Conservation (phyloP, 768 basidiomycete genomes). For the Russula ochroleuca region DNA sequence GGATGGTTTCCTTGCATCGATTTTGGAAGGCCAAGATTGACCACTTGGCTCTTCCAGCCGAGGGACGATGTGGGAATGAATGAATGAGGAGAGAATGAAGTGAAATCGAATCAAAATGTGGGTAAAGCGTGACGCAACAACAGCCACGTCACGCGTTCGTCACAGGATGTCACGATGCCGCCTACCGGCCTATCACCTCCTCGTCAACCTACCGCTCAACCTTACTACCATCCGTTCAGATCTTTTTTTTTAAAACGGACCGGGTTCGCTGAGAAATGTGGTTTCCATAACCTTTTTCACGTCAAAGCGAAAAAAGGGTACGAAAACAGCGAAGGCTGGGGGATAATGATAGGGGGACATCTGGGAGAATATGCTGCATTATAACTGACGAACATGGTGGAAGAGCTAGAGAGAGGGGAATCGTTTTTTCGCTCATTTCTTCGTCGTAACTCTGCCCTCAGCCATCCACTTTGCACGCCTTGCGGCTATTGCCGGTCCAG, state of each 20-base stretch:
- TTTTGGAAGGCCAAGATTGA: conserved; percentile 11
- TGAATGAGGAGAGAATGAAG: conserved; percentile 2
- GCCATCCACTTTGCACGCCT: conserved; percentile 25
- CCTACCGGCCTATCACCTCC: conserved; percentile 13
- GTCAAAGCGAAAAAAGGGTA: conserved; percentile 11
- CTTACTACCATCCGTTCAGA: conserved; percentile 4
- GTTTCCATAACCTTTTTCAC: conserved; percentile 7
- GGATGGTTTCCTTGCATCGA: conserved; percentile 24
- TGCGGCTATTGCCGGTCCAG: conserved; percentile 23
- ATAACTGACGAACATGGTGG: conserved; percentile 20
- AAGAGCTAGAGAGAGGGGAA: conserved; percentile 18
- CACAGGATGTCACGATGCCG: conserved; percentile 18
- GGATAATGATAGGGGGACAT: background rate
- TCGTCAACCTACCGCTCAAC: conserved; percentile 18
- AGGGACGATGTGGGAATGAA: conserved; percentile 1
- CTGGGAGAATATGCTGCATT: conserved; percentile 15
- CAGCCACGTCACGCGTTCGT: conserved; percentile 23
- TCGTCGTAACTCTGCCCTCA: conserved; percentile 23
- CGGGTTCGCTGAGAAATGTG: conserved; percentile 2
- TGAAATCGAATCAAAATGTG: conserved; percentile 21
- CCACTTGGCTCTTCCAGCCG: conserved; percentile 2
- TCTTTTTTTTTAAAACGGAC: conserved; percentile 14
- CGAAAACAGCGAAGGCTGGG: background rate
- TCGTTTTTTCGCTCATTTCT: conserved; percentile 23
- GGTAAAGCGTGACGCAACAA: conserved; percentile 21